Percentiles rank a stretch among this genome's conserved stretches.
These are phyloP conservation scores for Agaricales sp. DNA, from an alignment of 1,284 basidiomycete genomes.

Conservation along the genomic window DNA sequence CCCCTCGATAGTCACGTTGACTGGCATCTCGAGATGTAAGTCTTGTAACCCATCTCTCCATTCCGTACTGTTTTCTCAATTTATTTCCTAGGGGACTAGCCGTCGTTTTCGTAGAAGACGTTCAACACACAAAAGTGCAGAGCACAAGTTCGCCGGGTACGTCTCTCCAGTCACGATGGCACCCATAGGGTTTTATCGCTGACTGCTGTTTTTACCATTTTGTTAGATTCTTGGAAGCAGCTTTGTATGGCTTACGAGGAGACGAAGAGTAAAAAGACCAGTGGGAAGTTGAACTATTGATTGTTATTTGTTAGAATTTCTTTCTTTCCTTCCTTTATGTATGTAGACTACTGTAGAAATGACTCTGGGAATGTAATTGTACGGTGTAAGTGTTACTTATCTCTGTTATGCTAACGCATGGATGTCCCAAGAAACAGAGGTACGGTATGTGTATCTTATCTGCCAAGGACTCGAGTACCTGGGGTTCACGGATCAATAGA, in stretches of 20 bases:
- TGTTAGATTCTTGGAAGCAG: background rate
- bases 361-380: no score
- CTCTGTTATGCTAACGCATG: no score
- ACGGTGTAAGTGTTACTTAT: no score
- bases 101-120: constrained; percentile 29
- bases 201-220: background rate
- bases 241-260: background rate
- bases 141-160: background rate
- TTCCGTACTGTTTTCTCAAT: constrained; percentile 1
- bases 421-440: no score
- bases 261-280: background rate
- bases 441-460: no score
- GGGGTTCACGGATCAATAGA: no score
- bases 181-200: background rate
- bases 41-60: background rate
- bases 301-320: no score
- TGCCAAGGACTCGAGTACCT: no score
- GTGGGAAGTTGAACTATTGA: background rate
- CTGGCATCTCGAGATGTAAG: constrained; percentile 20
- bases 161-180: background rate
- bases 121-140: constrained; percentile 2
- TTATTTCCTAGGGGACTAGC: constrained; percentile 24
- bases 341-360: no score
- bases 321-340: no score
- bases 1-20: constrained; percentile 17